These are phyloP conservation scores for Salix udensis DNA, from an alignment of 345 rosid genomes.

Conservation along the genomic window DNA sequence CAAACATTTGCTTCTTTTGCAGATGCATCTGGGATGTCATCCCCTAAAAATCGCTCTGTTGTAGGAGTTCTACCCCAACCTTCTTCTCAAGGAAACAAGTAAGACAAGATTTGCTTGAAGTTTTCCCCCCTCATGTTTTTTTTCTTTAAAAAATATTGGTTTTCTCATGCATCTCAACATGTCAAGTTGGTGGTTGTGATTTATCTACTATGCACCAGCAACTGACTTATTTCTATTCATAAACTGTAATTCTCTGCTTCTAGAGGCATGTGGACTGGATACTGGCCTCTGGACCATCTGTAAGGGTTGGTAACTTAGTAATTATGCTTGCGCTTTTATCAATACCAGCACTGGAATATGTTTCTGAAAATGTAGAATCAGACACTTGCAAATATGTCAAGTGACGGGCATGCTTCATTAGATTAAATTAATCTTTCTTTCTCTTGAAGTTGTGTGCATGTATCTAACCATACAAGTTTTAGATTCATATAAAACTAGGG, in stretches of 20 bases:
- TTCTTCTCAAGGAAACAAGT: conserved; percentile 24
- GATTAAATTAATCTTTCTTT: neutral
- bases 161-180: conserved; percentile 7
- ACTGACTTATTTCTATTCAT: neutral
- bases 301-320: neutral
- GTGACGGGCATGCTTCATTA: neutral
- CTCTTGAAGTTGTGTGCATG: neutral
- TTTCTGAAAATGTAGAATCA: neutral
- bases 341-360: neutral
- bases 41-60: conserved; percentile 13
- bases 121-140: neutral
- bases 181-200: neutral
- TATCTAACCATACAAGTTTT: neutral
- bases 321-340: neutral
- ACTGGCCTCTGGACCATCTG: conserved; percentile 5
- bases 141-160: neutral
- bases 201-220: neutral
- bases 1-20: conserved; percentile 24
- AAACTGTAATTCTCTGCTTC: neutral
- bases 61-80: conserved; percentile 33
- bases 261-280: conserved; percentile 8
- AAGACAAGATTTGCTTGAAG: conserved; percentile 14
- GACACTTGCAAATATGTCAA: neutral
- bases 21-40: conserved; percentile 23
- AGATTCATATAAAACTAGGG: neutral